A percentile compares a stretch with the other conserved stretches of the same genome.
These are phyloP conservation scores for Skeletonema grethae DNA, from an alignment of 108 stramenopile genomes.

Conservation along the genomic window DNA sequence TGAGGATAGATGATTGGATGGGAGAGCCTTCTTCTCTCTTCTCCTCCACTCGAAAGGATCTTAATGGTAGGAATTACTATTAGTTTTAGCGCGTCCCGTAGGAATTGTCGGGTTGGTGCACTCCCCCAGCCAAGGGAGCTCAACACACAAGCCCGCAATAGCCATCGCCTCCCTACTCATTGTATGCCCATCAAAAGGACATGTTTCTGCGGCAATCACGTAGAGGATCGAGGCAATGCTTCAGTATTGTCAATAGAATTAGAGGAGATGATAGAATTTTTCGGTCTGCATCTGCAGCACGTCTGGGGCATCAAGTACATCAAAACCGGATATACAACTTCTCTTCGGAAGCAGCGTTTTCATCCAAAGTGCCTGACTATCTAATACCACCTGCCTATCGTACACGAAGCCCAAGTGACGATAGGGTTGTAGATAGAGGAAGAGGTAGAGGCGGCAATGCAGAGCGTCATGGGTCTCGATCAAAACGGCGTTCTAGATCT, in stretches of 20 bases:
- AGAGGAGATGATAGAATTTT: not conserved
- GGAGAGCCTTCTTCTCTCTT: not conserved
- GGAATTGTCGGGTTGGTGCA: too few relatives aligned
- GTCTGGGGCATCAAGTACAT: not conserved
- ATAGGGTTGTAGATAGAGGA: not conserved
- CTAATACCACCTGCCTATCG: slow-evolving; percentile 34
- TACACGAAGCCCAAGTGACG: slow-evolving; percentile 1
- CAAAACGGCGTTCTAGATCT: slow-evolving; percentile 3
- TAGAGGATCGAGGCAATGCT: slow-evolving; percentile 6
- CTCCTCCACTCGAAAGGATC: too few relatives aligned
- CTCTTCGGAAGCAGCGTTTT: not conserved
- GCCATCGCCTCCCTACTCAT: too few relatives aligned
- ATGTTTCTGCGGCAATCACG: slow-evolving; percentile 2
- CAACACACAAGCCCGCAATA: too few relatives aligned
- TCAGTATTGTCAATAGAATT: not conserved
- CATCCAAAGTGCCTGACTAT: slow-evolving; percentile 20
- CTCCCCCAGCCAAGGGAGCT: too few relatives aligned
- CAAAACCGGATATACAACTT: not conserved
- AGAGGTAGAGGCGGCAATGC: not conserved
- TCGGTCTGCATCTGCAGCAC: not conserved
- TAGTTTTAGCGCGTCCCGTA: too few relatives aligned
- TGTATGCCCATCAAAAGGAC: not conserved
- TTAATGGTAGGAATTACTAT: too few relatives aligned
- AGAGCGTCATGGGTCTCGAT: not conserved
- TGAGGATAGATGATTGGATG: too few relatives aligned